Evolutionary conservation across 163 green algal species (phyloP).

Genomic region (Scenedesmus sp.): DNA sequence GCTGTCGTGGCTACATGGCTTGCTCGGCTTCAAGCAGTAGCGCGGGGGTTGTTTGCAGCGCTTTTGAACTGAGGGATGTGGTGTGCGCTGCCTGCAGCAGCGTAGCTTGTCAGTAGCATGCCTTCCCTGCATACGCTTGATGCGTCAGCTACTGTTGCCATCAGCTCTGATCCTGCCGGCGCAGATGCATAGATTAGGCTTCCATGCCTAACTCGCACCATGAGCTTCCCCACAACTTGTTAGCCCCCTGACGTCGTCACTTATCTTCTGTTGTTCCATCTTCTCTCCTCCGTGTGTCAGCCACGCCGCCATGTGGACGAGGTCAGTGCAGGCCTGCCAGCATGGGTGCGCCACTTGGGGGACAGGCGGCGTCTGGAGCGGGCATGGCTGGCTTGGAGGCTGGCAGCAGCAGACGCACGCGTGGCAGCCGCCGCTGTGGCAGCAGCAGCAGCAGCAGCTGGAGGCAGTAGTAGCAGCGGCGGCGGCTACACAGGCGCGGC

Average conservation of each 20-base stretch:
- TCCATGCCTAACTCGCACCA: too few relatives aligned
- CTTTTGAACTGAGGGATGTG: too few relatives aligned
- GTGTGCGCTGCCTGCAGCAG: too few relatives aligned
- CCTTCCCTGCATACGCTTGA: too few relatives aligned
- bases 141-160: too few relatives aligned
- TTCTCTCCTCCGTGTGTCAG: neutral
- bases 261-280: neutral
- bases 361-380: constrained; percentile 61
- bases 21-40: too few relatives aligned
- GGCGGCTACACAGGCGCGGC: neutral
- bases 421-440: neutral
- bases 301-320: constrained; percentile 47
- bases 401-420: constrained; percentile 26
- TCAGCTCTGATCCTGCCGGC: too few relatives aligned
- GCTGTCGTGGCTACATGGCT: too few relatives aligned
- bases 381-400: constrained; percentile 58
- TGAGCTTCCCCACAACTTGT: too few relatives aligned
- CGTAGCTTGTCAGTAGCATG: too few relatives aligned
- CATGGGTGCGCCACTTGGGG: constrained; percentile 55
- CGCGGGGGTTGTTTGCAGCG: too few relatives aligned
- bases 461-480: neutral
- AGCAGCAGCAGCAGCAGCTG: neutral
- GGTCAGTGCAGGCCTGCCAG: constrained; percentile 54
- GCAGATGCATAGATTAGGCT: too few relatives aligned
- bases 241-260: neutral